Conservation (phyloP, 2,329 filamentous ascomycete species). For the Epichloe amarillans region DNA sequence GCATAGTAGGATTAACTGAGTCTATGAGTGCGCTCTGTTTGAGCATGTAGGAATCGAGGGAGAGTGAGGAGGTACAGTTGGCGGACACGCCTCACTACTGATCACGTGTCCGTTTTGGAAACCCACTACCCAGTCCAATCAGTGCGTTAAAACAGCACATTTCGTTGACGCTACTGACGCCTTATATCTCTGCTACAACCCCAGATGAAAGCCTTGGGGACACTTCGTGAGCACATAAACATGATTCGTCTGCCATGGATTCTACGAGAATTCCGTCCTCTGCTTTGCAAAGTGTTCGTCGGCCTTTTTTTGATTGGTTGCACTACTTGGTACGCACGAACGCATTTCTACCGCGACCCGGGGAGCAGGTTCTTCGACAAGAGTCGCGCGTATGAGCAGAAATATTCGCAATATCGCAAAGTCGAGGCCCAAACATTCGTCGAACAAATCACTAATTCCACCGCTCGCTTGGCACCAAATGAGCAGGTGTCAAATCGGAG, state of each 20-base stretch:
- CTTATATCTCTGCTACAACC: too few species aligned
- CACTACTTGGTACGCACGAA: neutral
- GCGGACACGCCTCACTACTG: too few species aligned
- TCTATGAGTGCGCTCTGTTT: too few species aligned
- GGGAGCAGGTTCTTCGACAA: neutral
- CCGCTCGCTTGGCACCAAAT: neutral
- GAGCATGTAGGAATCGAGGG: too few species aligned
- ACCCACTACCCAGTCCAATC: too few species aligned
- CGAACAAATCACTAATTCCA: neutral
- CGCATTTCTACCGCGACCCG: neutral
- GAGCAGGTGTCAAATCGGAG: neutral
- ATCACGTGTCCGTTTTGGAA: too few species aligned
- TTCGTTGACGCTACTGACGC: too few species aligned
- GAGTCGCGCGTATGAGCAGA: neutral
- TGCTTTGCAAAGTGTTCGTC: neutral
- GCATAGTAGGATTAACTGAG: too few species aligned
- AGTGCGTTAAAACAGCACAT: too few species aligned
- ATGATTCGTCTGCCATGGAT: neutral
- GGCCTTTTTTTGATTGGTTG: neutral
- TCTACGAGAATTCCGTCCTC: neutral
- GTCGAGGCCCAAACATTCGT: neutral
- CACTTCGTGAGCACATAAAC: too few species aligned
- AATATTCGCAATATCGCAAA: neutral
- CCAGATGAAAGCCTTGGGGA: too few species aligned
- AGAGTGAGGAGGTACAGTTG: too few species aligned